Conservation (phyloP, 208 protist species). For the Leishmania braziliensis region DNA sequence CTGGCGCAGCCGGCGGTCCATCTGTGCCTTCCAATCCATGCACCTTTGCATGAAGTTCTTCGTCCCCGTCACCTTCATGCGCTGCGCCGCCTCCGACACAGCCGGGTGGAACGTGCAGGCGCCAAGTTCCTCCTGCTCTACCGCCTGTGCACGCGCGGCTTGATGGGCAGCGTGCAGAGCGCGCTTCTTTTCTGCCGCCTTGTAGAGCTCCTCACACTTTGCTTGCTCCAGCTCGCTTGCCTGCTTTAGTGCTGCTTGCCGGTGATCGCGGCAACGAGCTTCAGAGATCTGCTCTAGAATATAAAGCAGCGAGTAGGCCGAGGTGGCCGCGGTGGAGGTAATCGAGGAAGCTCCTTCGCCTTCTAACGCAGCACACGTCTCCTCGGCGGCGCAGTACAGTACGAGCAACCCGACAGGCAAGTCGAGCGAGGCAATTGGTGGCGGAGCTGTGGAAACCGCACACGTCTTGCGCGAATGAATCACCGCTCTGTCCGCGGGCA, state of each 20-base stretch:
- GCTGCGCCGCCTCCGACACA: constrained; percentile 35
- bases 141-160: constrained; percentile 17
- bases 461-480: not conserved
- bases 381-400: constrained; percentile 53
- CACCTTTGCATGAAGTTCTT: constrained; percentile 65
- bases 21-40: constrained; percentile 56
- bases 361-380: constrained; percentile 4
- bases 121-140: constrained; percentile 33
- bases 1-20: constrained; percentile 26
- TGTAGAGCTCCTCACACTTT: constrained; percentile 30
- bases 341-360: not conserved
- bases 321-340: not conserved
- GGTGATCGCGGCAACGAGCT: constrained; percentile 16
- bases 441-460: not conserved
- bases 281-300: constrained; percentile 36
- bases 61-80: constrained; percentile 39
- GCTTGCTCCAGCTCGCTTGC: constrained; percentile 28
- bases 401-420: constrained; percentile 49
- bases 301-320: constrained; percentile 27
- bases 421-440: constrained; percentile 17
- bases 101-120: constrained; percentile 59
- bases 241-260: constrained; percentile 15
- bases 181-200: constrained; percentile 12
- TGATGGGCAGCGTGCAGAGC: constrained; percentile 9
- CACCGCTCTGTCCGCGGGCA: not conserved